Evolutionary conservation across 2,329 filamentous ascomycete species (phyloP).

Genomic region (Pseudocercospora crystallina): DNA sequence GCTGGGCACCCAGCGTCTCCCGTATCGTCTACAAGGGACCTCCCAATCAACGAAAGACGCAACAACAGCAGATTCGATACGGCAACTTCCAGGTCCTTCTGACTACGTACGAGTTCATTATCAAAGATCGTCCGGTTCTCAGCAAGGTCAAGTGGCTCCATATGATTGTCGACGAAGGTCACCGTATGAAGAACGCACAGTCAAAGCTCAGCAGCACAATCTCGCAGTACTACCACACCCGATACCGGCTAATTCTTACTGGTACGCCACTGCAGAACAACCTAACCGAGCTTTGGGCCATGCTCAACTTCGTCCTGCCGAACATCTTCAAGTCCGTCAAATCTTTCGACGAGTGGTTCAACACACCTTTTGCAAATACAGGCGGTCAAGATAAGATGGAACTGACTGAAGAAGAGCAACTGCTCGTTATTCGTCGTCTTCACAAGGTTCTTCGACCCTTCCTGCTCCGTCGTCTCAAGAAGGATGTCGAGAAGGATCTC

Average conservation of each 20-base stretch:
- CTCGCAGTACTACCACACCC: slow-evolving; percentile 89
- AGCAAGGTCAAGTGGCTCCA: slow-evolving; percentile 99
- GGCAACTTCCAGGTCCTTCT: slow-evolving; percentile 94
- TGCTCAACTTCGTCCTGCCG: slow-evolving; percentile 96
- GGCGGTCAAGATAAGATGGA: slow-evolving; percentile 99
- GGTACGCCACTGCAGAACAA: slow-evolving; percentile 98
- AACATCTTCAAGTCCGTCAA: slow-evolving; percentile 99
- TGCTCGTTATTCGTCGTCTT: slow-evolving; percentile 95
- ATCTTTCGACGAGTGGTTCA: slow-evolving; percentile 99
- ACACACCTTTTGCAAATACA: slow-evolving; percentile 97
- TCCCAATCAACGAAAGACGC: slow-evolving; percentile 80
- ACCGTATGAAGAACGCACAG: slow-evolving; percentile 98
- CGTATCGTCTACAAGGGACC: slow-evolving; percentile 97
- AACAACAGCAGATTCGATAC: slow-evolving; percentile 91
- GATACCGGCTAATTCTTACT: slow-evolving; percentile 94
- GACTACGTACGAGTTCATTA: slow-evolving; percentile 99
- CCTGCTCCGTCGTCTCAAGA: slow-evolving; percentile 96
- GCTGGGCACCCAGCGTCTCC: slow-evolving; percentile 87
- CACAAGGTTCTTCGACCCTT: slow-evolving; percentile 98
- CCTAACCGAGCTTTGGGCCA: slow-evolving; percentile 89
- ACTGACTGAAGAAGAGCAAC: slow-evolving; percentile 97
- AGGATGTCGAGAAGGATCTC: slow-evolving; percentile 97
- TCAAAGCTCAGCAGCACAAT: slow-evolving; percentile 96
- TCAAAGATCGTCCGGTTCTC: slow-evolving; percentile 92
- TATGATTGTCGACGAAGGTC: slow-evolving; percentile 99